Percentiles rank a stretch among this genome's conserved stretches.
Evolutionary conservation across 495 filamentous ascomycete species (phyloP).

Genomic region (Evernia prunastri): DNA sequence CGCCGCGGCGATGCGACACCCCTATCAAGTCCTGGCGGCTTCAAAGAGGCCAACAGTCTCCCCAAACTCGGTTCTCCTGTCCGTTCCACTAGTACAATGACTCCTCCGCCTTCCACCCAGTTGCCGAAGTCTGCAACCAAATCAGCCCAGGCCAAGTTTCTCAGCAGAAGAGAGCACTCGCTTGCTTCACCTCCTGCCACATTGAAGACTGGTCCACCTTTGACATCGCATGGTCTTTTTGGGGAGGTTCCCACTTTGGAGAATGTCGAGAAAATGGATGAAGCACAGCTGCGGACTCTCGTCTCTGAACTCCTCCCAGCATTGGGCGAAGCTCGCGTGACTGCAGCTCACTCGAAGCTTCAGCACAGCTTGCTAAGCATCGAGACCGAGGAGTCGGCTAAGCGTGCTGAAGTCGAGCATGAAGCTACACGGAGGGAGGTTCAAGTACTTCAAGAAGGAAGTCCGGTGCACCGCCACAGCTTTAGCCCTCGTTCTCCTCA

Average conservation of each 20-base stretch:
- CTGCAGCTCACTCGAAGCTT: slow-evolving; percentile 83
- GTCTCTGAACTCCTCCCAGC: slow-evolving; percentile 46
- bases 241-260: slow-evolving; percentile 52
- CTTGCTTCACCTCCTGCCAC: slow-evolving; percentile 52
- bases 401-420: slow-evolving; percentile 85
- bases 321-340: slow-evolving; percentile 63
- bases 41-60: slow-evolving; percentile 6
- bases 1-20: slow-evolving; percentile 11
- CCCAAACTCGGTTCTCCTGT: slow-evolving; percentile 14
- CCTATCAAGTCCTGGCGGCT: slow-evolving; percentile 32
- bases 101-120: slow-evolving; percentile 72
- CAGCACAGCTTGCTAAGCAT: slow-evolving; percentile 84
- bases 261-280: slow-evolving; percentile 56
- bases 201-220: slow-evolving; percentile 42
- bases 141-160: slow-evolving; percentile 2
- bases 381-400: slow-evolving; percentile 77
- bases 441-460: slow-evolving; percentile 66
- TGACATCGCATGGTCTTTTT: slow-evolving; percentile 40
- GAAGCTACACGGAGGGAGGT: slow-evolving; percentile 89
- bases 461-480: slow-evolving; percentile 36
- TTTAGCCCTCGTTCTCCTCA: slow-evolving; percentile 36
- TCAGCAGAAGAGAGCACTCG: slow-evolving; percentile 19
- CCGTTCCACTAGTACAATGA: slow-evolving; percentile 46
- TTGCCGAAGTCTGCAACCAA: slow-evolving; percentile 35
- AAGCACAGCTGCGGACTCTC: slow-evolving; percentile 55